A percentile compares a stretch with the other conserved stretches of the same genome.
Conservation (phyloP, 352 stramenopile genomes). For the Blastocystis sp. region DNA sequence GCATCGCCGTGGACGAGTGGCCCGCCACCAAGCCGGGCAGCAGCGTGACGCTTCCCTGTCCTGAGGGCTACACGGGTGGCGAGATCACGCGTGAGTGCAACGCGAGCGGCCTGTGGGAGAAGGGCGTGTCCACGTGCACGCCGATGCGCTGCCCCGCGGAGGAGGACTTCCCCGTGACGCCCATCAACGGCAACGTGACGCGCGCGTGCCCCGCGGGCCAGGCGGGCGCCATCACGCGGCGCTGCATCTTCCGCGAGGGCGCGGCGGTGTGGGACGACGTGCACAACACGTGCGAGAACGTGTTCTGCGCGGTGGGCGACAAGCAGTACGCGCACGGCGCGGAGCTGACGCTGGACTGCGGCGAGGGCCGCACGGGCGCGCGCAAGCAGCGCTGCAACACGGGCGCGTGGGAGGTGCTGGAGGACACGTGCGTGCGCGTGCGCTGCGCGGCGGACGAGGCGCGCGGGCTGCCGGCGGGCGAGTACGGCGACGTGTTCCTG, state of each 20-base stretch:
- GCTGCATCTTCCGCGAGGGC: not conserved
- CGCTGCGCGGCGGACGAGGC: not conserved
- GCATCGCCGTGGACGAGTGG: conserved; percentile 1
- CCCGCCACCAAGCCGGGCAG: not conserved
- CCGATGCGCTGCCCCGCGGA: conserved; percentile 7
- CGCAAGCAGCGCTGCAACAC: not conserved
- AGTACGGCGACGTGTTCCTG: not conserved
- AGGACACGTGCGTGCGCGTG: not conserved
- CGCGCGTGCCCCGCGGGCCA: not conserved
- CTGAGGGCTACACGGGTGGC: not conserved
- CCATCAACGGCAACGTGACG: not conserved
- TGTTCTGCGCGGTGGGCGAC: not conserved
- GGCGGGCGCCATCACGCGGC: not conserved
- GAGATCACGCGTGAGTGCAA: conserved; percentile 35
- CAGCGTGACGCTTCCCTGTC: not conserved
- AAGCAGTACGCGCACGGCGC: not conserved
- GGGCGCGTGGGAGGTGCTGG: not conserved
- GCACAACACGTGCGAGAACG: not conserved
- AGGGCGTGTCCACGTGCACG: conserved; percentile 32
- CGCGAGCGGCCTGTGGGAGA: conserved; percentile 20
- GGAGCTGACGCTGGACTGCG: not conserved
- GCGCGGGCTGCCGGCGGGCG: not conserved
- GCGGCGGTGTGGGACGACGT: not conserved
- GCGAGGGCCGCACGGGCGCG: not conserved
- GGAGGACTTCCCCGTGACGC: not conserved